Evolutionary conservation across 495 filamentous ascomycete genomes (phyloP).

Genomic region (Cairneyella variabilis): DNA sequence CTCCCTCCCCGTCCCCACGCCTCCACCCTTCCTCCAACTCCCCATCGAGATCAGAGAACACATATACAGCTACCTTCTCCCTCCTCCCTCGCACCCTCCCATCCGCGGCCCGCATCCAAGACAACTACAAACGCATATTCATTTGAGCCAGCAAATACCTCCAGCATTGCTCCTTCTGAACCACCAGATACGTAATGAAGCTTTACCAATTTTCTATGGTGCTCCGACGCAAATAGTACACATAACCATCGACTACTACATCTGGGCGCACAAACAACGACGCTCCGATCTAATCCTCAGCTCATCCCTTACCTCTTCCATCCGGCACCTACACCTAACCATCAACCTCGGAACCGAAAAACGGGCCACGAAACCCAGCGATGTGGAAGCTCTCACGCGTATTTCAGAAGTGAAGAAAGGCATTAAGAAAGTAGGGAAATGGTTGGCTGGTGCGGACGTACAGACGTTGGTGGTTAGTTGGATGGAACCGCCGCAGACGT

Average conservation of each 20-base stretch:
- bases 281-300: constrained; percentile 14
- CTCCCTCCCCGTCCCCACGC: not conserved
- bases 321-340: constrained; percentile 13
- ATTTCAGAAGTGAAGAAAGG: constrained; percentile 21
- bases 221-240: constrained; percentile 4
- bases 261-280: constrained; percentile 17
- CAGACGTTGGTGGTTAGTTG: constrained; percentile 15
- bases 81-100: constrained; percentile 2
- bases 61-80: constrained; percentile 18
- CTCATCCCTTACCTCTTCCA: constrained; percentile 4
- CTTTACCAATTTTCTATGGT: constrained; percentile 19
- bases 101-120: constrained; percentile 21
- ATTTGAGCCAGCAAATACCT: constrained; percentile 13
- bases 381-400: constrained; percentile 5
- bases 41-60: constrained; percentile 22
- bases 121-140: constrained; percentile 14
- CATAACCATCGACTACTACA: constrained; percentile 19
- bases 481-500: constrained; percentile 21
- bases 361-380: constrained; percentile 1
- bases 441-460: constrained; percentile 16
- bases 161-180: constrained; percentile 14
- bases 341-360: constrained; percentile 19
- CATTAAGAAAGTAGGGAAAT: constrained; percentile 17
- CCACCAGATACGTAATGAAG: constrained; percentile 20
- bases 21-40: constrained; percentile 15